Percentiles rank a stretch among this genome's conserved stretches.
These are phyloP conservation scores for Bipolaris cookei DNA, from an alignment of 2,329 filamentous ascomycete genomes.

Conservation along the genomic window DNA sequence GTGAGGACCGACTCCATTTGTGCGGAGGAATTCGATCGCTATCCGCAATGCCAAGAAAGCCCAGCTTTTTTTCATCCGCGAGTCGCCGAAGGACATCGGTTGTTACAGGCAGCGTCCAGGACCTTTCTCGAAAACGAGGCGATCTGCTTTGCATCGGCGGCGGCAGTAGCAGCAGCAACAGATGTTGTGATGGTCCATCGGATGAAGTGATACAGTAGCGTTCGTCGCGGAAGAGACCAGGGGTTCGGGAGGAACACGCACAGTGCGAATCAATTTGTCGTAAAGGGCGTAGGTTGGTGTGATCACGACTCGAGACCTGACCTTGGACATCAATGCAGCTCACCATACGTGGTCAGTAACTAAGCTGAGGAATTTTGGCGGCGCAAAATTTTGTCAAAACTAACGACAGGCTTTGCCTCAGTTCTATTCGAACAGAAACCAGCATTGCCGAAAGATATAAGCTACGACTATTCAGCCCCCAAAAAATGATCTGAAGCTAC, in stretches of 20 bases:
- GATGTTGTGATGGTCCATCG: neutral
- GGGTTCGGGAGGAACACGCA: conserved; percentile 2
- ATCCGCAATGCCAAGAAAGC: no score
- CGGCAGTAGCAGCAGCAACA: neutral
- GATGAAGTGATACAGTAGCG: neutral
- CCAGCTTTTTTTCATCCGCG: neutral
- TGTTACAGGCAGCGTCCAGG: neutral
- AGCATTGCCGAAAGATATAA: neutral
- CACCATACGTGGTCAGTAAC: neutral
- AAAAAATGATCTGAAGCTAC: neutral
- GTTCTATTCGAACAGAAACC: neutral
- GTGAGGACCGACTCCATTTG: neutral
- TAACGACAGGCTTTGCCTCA: neutral
- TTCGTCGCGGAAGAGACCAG: neutral
- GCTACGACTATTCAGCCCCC: neutral
- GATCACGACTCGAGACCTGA: neutral
- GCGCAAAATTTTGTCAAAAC: neutral
- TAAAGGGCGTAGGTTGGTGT: conserved; percentile 1
- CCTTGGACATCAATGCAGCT: neutral
- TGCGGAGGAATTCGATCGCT: neutral
- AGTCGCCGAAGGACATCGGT: neutral
- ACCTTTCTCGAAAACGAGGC: neutral
- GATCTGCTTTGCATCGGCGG: conserved; percentile 1
- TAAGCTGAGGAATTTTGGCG: neutral
- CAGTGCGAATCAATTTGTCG: neutral